phyloP scores from a whole-genome alignment of 1,139 yeast genomes.

The Pichia sp. region DNA sequence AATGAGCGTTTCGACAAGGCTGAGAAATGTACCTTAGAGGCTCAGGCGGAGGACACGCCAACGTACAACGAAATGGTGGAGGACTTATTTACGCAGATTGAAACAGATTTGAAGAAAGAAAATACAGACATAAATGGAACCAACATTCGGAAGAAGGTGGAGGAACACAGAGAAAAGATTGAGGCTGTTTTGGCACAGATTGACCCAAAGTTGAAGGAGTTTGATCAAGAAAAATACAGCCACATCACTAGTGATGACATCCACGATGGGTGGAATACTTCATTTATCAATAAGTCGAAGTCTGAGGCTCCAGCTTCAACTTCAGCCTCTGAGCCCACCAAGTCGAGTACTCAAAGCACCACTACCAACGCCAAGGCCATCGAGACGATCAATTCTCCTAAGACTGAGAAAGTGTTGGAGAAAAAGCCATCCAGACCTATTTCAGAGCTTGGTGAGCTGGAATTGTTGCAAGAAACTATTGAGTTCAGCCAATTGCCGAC shows the following conservation, averaged over 20 bases:
- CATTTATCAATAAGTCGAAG: constrained; percentile 58
- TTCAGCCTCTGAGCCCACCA: not conserved
- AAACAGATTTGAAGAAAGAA: constrained; percentile 52
- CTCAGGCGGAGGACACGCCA: constrained; percentile 52
- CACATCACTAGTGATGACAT: constrained; percentile 88
- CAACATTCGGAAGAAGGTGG: constrained; percentile 40
- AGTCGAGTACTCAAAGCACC: constrained; percentile 25
- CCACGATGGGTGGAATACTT: constrained; percentile 89
- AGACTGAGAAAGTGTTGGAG: constrained; percentile 8
- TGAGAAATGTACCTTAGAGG: constrained; percentile 54
- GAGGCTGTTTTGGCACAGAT: constrained; percentile 59
- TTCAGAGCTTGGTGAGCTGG: constrained; percentile 38
- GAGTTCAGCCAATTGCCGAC: constrained; percentile 57
- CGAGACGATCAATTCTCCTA: constrained; percentile 37
- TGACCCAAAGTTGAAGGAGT: constrained; percentile 55
- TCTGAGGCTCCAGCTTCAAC: constrained; percentile 22
- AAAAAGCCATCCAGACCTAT: constrained; percentile 31
- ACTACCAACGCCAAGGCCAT: constrained; percentile 23
- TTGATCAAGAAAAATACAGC: constrained; percentile 64
- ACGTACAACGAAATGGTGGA: constrained; percentile 91
- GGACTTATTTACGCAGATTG: constrained; percentile 71
- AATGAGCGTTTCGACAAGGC: constrained; percentile 48
- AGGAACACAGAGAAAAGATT: constrained; percentile 65
- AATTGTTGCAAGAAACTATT: constrained; percentile 58
- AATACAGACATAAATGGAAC: constrained; percentile 41